Conservation (phyloP, 148 eudicot species). For the Spergularia bocconei region DNA sequence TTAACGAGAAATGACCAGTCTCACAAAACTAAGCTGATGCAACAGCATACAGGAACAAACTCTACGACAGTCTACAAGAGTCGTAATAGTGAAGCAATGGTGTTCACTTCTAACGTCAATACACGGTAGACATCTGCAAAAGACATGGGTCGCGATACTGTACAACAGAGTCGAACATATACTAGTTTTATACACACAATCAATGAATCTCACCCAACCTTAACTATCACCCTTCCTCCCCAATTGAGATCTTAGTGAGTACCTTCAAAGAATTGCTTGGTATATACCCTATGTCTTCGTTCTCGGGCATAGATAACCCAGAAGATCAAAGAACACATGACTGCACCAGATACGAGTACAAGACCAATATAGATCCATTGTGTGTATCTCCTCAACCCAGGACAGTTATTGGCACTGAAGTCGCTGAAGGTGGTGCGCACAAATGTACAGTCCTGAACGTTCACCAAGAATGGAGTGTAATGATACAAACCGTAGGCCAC, state of each 20-base stretch:
- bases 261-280: slow-evolving; percentile 35
- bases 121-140: slow-evolving; percentile 11
- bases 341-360: slow-evolving; percentile 61
- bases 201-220: slow-evolving; percentile 12
- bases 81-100: too few relatives aligned
- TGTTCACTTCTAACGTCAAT: slow-evolving; percentile 4
- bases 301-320: slow-evolving; percentile 86
- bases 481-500: slow-evolving; percentile 62
- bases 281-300: slow-evolving; percentile 63
- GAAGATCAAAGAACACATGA: slow-evolving; percentile 66
- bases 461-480: slow-evolving; percentile 61
- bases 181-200: slow-evolving; percentile 17
- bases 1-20: too few relatives aligned
- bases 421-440: slow-evolving; percentile 58
- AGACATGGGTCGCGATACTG: neutral
- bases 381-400: slow-evolving; percentile 51
- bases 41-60: slow-evolving; percentile 10
- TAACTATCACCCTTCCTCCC: neutral
- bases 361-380: slow-evolving; percentile 65
- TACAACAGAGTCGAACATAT: slow-evolving; percentile 17
- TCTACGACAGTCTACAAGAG: neutral
- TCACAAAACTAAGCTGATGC: neutral
- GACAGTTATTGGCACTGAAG: slow-evolving; percentile 49
- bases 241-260: slow-evolving; percentile 4
- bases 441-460: slow-evolving; percentile 64